Percentiles rank a stretch among this genome's conserved stretches.
phyloP scores from a whole-genome alignment of 2,329 filamentous ascomycete genomes.

The Tolypocladium inflatum region DNA sequence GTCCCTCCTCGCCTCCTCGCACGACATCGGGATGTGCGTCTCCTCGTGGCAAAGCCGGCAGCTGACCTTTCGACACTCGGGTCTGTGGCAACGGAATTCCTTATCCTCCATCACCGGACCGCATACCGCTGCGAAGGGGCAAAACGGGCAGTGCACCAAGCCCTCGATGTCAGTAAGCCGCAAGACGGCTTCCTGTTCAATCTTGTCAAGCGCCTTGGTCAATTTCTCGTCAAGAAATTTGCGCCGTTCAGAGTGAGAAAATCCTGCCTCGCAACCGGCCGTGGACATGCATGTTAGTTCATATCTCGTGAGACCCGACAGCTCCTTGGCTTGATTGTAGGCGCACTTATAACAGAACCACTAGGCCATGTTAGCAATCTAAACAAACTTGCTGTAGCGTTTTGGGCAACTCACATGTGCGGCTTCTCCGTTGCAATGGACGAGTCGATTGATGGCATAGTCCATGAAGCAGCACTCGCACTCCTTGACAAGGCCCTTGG shows the following conservation, averaged over 20 bases:
- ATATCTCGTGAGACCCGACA: conserved; percentile 61
- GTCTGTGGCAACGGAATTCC: conserved; percentile 64
- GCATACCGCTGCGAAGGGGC: conserved; percentile 68
- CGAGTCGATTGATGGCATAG: conserved; percentile 54
- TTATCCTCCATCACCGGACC: conserved; percentile 56
- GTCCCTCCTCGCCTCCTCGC: conserved; percentile 55
- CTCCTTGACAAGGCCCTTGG: conserved; percentile 47
- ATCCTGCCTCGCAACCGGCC: conserved; percentile 54
- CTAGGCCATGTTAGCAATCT: conserved; percentile 14
- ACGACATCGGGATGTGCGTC: conserved; percentile 64
- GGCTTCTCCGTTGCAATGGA: conserved; percentile 51
- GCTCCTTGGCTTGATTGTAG: conserved; percentile 52
- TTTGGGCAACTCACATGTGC: conserved; percentile 34
- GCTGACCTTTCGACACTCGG: conserved; percentile 52
- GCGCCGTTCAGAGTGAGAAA: conserved; percentile 43
- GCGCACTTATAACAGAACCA: conserved; percentile 64
- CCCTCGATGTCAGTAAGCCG: conserved; percentile 61
- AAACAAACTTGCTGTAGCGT: background rate
- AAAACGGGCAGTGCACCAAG: conserved; percentile 71
- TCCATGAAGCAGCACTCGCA: conserved; percentile 68
- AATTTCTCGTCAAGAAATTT: conserved; percentile 50
- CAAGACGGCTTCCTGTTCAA: conserved; percentile 63
- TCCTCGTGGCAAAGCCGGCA: conserved; percentile 60
- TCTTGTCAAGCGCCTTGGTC: conserved; percentile 52
- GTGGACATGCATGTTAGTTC: conserved; percentile 61